phyloP scores from a whole-genome alignment of 2,329 filamentous ascomycete species.

The Colletotrichum sp. region DNA sequence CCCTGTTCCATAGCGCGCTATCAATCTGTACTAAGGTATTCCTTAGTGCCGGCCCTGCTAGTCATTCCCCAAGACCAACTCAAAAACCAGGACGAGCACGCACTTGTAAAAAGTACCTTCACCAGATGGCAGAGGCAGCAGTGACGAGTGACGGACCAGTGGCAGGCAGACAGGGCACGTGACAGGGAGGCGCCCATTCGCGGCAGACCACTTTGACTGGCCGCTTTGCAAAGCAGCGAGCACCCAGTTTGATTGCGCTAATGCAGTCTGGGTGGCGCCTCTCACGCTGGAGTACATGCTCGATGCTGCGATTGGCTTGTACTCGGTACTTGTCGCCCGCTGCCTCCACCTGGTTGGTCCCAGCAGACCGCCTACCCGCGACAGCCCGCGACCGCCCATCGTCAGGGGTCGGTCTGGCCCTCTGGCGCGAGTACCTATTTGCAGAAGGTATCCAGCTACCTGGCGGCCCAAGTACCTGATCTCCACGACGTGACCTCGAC shows the following conservation, averaged over 20 bases:
- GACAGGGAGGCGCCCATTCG: not conserved
- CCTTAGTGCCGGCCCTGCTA: not conserved
- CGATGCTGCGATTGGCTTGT: not conserved
- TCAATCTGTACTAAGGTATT: not conserved
- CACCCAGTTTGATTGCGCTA: constrained; percentile 22
- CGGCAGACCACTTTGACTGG: constrained; percentile 8
- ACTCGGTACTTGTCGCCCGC: not conserved
- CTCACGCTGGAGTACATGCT: not conserved
- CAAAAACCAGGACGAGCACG: not conserved
- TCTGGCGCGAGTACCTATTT: not conserved
- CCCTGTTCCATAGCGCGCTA: not conserved
- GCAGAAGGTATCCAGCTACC: constrained; percentile 2
- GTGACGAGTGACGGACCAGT: not conserved
- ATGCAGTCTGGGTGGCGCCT: constrained; percentile 12
- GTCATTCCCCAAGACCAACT: not conserved
- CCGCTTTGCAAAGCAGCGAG: constrained; percentile 5
- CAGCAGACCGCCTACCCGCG: not conserved
- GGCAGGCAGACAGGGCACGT: not conserved
- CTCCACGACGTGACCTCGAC: constrained; percentile 13
- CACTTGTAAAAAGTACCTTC: not conserved
- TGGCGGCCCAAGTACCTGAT: constrained; percentile 6
- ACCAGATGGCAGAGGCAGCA: not conserved
- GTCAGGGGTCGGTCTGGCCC: not conserved
- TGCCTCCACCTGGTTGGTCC: not conserved
- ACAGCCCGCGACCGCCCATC: not conserved